Evolutionary conservation across 495 filamentous ascomycete genomes (phyloP).

Genomic region (Letharia lupina): DNA sequence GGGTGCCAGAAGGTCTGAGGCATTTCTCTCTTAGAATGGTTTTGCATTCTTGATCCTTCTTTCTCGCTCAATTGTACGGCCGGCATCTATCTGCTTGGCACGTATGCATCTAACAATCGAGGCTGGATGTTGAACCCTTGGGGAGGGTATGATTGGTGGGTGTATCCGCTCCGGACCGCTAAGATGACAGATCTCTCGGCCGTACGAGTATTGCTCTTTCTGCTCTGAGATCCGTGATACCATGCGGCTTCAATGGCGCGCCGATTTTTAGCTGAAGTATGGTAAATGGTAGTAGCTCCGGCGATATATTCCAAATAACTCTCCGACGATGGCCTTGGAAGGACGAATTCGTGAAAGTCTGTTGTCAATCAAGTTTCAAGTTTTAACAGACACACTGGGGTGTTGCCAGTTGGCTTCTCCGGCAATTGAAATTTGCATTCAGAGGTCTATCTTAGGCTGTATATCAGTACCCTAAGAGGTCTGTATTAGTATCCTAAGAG

Average conservation of each 20-base stretch:
- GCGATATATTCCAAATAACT: not conserved
- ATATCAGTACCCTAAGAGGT: not conserved
- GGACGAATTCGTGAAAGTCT: too few relatives aligned
- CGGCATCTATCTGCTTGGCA: not conserved
- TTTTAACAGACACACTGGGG: too few relatives aligned
- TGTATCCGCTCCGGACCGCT: not conserved
- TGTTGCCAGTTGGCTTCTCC: too few relatives aligned
- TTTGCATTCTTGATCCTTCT: too few relatives aligned
- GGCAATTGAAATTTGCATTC: too few relatives aligned
- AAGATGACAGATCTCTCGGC: not conserved
- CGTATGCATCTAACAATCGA: not conserved
- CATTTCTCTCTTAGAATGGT: not conserved
- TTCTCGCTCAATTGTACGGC: not conserved
- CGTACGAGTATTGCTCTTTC: not conserved
- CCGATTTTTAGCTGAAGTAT: too few relatives aligned
- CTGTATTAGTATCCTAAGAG: too few relatives aligned
- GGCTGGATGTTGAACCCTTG: not conserved
- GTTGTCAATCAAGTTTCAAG: too few relatives aligned
- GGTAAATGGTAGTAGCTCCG: not conserved
- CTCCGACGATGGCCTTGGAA: too few relatives aligned
- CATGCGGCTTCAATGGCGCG: too few relatives aligned
- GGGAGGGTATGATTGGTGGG: not conserved
- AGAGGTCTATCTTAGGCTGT: not conserved
- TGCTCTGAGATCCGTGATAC: too few relatives aligned
- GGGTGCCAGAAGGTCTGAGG: not conserved